Evolutionary conservation across 176 grass and related monocot species (phyloP), one percentile per base, ranked within the genome.

Genomic region (Pharus latifolius): DNA sequence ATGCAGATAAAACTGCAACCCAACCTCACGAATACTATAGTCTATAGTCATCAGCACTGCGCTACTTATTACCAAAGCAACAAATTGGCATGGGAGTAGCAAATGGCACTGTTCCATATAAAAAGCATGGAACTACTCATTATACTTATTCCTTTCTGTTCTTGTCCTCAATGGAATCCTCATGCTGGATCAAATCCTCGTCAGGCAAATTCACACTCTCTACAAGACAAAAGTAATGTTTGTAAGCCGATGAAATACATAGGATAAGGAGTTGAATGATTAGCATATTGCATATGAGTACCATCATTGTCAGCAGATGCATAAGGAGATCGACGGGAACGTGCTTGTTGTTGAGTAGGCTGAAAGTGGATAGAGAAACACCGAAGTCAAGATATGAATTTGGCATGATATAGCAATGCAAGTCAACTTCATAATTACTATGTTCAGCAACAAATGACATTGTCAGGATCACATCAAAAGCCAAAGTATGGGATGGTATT

Each of bases 281-380:
- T 17, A 8, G 3, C 11, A 40, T 37, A 29, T 3, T 24, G 13
- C 32, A 31, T 35, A 29, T 27, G 5, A 60, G 51, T 84, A 85
- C 89, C 94, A 70, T 92, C 87, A 44, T 52, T 90, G 75, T 98
- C 94, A 31, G 48, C 80, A 50, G 89, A 98, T 83, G 87, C 84
- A 46, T 98, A 90, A 14, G 65, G 43, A 60, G 86, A 57, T 70
- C 84, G 77, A 10, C 89, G 80, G 7, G 86, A 83, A 25, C 89
- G 87, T 0, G 72, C 63, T 79, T 90, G 84, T 60, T 97, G 94
- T 47, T 83, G 83, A 66, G 89, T 96, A 56, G 92, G 89, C 89
- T 92, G 67, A 50, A 64, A 73, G 31, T 57, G 33, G 59, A 62
- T 38, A 5, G 23, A 18, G 57, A 40, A 80, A 56, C 59, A 72